Evolutionary conservation across 768 basidiomycete species (phyloP).

Genomic region (Tricholoma bakamatsutake): DNA sequence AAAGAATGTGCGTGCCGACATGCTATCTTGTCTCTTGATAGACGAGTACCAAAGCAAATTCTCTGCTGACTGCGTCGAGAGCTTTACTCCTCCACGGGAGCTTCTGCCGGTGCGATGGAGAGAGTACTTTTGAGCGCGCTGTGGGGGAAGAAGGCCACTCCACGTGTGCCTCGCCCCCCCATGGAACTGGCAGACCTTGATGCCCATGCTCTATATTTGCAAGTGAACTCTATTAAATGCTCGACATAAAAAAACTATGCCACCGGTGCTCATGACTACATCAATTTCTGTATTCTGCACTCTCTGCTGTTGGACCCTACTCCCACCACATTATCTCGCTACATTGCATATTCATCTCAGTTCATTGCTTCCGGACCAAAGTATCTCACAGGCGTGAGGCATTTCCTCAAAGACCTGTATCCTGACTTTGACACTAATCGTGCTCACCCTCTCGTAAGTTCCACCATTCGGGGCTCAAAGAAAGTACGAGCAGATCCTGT

Average conservation of each 20-base stretch:
- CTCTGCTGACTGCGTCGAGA: constrained; percentile 11
- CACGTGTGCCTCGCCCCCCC: constrained; percentile 3
- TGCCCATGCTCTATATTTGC: constrained; percentile 9
- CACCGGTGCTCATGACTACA: constrained; percentile 18
- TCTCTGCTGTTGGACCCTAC: constrained; percentile 14
- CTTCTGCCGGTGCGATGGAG: constrained; percentile 13
- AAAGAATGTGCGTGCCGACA: constrained; percentile 12
- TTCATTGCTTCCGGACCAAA: constrained; percentile 14
- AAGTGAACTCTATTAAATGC: constrained; percentile 16
- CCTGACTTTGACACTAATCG: background rate
- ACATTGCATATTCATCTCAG: constrained; percentile 15
- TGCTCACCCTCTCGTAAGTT: background rate
- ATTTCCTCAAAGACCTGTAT: constrained; percentile 2
- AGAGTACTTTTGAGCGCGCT: constrained; percentile 13
- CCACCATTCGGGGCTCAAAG: background rate
- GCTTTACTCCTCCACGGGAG: constrained; percentile 14
- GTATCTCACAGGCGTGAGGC: constrained; percentile 4
- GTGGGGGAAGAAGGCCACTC: constrained; percentile 4
- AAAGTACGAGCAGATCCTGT: background rate
- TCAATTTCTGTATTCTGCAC: constrained; percentile 12
- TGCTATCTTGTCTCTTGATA: constrained; percentile 14
- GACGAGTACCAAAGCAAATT: constrained; percentile 11
- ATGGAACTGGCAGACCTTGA: constrained; percentile 12
- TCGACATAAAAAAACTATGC: constrained; percentile 12
- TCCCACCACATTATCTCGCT: constrained; percentile 11